phyloP scores from a whole-genome alignment of 768 basidiomycete species.

The Mycena maculata region DNA sequence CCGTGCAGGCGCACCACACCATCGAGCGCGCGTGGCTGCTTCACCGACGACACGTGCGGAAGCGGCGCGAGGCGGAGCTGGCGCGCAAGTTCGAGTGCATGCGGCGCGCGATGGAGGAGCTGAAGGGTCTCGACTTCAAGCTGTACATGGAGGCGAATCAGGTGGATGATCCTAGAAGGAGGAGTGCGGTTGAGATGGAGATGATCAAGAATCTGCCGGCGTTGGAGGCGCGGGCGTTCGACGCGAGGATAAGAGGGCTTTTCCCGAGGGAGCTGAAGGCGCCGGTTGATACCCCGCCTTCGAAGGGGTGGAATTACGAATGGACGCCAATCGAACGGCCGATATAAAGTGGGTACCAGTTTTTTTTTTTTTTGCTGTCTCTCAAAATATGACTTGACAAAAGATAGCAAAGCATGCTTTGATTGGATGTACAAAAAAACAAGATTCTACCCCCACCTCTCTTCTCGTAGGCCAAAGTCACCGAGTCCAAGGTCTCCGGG shows the following conservation, averaged over 20 bases:
- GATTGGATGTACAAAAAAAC: slow-evolving; percentile 20
- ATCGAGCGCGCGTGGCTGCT: slow-evolving; percentile 93
- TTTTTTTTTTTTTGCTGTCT: background rate
- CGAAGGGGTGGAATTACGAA: slow-evolving; percentile 87
- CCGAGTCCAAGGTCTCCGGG: slow-evolving; percentile 51
- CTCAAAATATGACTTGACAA: background rate
- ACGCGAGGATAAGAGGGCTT: slow-evolving; percentile 81
- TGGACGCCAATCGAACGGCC: slow-evolving; percentile 77
- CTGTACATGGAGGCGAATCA: slow-evolving; percentile 80
- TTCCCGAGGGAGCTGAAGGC: slow-evolving; percentile 90
- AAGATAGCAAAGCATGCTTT: slow-evolving; percentile 37
- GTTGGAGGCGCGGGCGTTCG: slow-evolving; percentile 75
- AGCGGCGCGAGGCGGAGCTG: slow-evolving; percentile 74
- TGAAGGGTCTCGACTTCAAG: slow-evolving; percentile 67
- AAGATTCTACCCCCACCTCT: slow-evolving; percentile 46
- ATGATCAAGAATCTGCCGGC: slow-evolving; percentile 70
- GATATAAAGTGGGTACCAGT: slow-evolving; percentile 42
- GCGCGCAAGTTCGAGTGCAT: slow-evolving; percentile 84
- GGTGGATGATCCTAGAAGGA: slow-evolving; percentile 77
- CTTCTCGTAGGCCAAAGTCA: slow-evolving; percentile 48
- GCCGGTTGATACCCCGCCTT: slow-evolving; percentile 89
- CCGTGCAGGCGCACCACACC: slow-evolving; percentile 89
- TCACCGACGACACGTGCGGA: slow-evolving; percentile 79
- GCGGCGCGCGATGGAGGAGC: slow-evolving; percentile 86
- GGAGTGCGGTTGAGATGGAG: slow-evolving; percentile 67